Evolutionary conservation across 306 rosid species (phyloP), one percentile per base, ranked within the genome.

Genomic region (Oemleria cerasiformis): DNA sequence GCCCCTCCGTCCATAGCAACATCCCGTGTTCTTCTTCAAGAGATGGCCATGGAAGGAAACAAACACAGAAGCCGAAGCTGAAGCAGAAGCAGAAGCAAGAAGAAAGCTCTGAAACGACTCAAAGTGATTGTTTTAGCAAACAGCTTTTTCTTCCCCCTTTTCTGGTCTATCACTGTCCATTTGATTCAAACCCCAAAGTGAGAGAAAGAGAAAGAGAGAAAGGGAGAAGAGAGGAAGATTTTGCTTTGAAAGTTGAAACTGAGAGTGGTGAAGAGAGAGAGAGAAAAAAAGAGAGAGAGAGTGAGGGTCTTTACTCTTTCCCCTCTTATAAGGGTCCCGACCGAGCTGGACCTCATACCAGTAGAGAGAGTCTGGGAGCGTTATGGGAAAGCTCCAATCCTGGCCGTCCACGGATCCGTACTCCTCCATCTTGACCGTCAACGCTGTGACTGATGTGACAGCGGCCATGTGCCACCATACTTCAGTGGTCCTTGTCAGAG

Each of bases 391-490:
- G 15, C 64, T 50, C 0, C 0, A 23, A 84, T 82, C 77, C 51
- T 5, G 14, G 3, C 88, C 96, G 85, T 84, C 67, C 36, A 67
- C 12, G 50, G 0, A 4, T 77, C 85, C 97, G 92, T 89, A 89
- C 85, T 0, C 50, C 9, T 0, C 3, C 16, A 84, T 86, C 82
- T 9, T 0, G 12, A 70, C 78, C 84, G 84, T 84, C 11, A 20
- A 60, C 68, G 71, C 65, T 0, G n/a, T 0, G 8, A 63, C 7
- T 80, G 97, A 92, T 89, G 78, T 89, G 97, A 92, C 93, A 87
- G 84, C 65, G 81, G 74, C 92, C 93, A 92, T 92, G 97, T 87
- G 97, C 89, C 86, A 85, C 97, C 93, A 89, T 84, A 86, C 93
- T 80, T 84, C 88, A 87, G 88, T 76, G 90, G 96, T 87, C 92